Base-by-base conservation (phyloP, 371 early-diverging fungal genomes). In the Rhizopus delemar region DNA sequence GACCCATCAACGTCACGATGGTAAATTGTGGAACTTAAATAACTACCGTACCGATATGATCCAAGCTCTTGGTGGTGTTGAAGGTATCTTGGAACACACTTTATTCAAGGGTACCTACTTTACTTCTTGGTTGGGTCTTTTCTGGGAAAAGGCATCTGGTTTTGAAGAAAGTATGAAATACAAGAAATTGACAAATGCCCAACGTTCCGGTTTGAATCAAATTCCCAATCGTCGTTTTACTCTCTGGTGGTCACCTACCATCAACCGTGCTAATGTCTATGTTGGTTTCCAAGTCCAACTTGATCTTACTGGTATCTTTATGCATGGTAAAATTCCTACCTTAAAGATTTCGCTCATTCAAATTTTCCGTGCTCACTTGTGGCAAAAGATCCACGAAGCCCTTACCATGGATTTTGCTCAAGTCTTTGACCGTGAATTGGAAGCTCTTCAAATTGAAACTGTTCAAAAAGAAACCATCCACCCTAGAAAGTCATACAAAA, bases 201-300 rank as follows among this genome's bases (percentile, higher is more conserved):
- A 99, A 77, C 85, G 99, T 50, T 90, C 91, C 50, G 99, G 99
- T 84, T 78, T 98, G 70, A 96, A 96, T 72, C 96, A 98, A 80
- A 97, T 99, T 80, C 99, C 99, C 39, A 99, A 99, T 79, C 95
- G 98, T 86, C 95, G 99, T 57, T 99, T 99, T 82, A 98, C 97
- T 4, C 85, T 99, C 38, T 99, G 99, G 99, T 99, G 99, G 99
- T 95, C 95, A 34, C 99, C 99, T 8, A 98, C 99, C 2, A 97
- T 99, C 70, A 99, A 99, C 71, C 69, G 75, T 63, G 46, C 60
- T 8, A 95, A 98, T 70, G 98, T 99, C 28, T 98, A 99, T 74
- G 95, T 99, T 57, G 99, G 99, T 79, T 99, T 99, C 95, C 96
- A 97, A 77, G 97, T 95, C 51, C 97, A 96, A 75, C 84, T 99